Evolutionary conservation across 2,329 filamentous ascomycete genomes (phyloP).

Genomic region (Penicillium sp.): DNA sequence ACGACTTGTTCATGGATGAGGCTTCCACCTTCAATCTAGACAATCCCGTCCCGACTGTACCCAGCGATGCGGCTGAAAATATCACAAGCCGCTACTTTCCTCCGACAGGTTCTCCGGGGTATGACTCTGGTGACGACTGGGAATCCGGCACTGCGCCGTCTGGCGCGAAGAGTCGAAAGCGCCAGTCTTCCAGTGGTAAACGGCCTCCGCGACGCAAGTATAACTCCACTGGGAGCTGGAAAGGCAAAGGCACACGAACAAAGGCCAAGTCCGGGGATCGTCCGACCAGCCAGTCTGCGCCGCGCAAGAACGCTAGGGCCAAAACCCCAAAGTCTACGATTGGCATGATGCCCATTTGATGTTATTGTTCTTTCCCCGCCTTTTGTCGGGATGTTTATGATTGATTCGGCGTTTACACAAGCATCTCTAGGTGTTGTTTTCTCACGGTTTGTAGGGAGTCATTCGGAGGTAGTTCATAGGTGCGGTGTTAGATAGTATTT

Average conservation of each 20-base stretch:
- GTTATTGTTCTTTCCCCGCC: slow-evolving; percentile 1
- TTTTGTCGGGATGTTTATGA: slow-evolving; percentile 10
- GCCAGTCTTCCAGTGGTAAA: slow-evolving; percentile 22
- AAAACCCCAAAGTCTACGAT: slow-evolving; percentile 33
- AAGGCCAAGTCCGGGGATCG: slow-evolving; percentile 27
- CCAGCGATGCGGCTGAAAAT: slow-evolving; percentile 16
- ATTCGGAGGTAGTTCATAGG: not conserved
- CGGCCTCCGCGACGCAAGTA: slow-evolving; percentile 30
- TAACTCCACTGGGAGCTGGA: slow-evolving; percentile 22
- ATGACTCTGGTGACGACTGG: slow-evolving; percentile 26
- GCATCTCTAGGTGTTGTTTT: slow-evolving; percentile 24
- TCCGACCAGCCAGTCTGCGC: slow-evolving; percentile 19
- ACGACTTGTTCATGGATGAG: slow-evolving; percentile 34
- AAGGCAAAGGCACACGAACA: slow-evolving; percentile 26
- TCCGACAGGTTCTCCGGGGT: slow-evolving; percentile 22
- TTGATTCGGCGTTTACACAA: slow-evolving; percentile 12
- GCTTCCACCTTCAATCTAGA: slow-evolving; percentile 26
- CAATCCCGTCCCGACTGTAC: slow-evolving; percentile 16
- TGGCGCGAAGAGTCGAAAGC: slow-evolving; percentile 27
- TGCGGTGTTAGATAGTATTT: slow-evolving; percentile 5
- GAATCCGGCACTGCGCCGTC: slow-evolving; percentile 18
- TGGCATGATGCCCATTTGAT: slow-evolving; percentile 43
- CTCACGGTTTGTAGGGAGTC: not conserved
- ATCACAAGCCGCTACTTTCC: slow-evolving; percentile 40
- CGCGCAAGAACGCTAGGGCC: slow-evolving; percentile 28